Base-by-base conservation (phyloP, 768 basidiomycete genomes). In the Xerocomellus amylosporus region DNA sequence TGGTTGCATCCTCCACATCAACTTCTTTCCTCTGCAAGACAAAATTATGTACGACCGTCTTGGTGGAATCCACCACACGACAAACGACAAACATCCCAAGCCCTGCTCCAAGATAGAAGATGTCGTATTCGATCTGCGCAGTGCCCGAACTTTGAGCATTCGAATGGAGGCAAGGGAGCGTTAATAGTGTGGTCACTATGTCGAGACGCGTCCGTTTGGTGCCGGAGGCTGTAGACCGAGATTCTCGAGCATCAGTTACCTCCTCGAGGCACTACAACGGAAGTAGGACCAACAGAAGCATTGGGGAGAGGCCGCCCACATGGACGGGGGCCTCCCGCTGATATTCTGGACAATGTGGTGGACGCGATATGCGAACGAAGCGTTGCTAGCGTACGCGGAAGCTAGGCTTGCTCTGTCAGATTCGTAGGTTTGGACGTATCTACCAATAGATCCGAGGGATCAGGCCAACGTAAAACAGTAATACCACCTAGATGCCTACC, bases 341-440 rank as follows among this genome's bases (percentile, higher is more conserved):
- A 28, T 37, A 40, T 46, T 44, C 55, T 43, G 51, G 17, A 30
- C 24, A 13, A 51, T 37, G 41, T 52, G 46, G 39, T 70, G 62
- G 26, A 46, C 54, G 51, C 67, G 65, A 53, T 63, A 73, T 39
- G 62, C 64, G 24, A 73, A 72, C 39, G 67, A 68, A n/a, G 68
- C 68, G 8, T 59, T 58, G 34, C 60, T 52, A 43, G 62, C 63
- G 45, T 71, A 71, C 15, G 70, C 70, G 37, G 71, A 66, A 31
- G 70, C 70, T 46, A 71, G 70, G 49, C 61, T 65, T 41, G 64
- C 62, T 34, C 70, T 69, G 45, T 73, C 70, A 17, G 42, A 34
- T 49, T 71, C 70, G 47, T 71, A 71, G 4, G 56, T 70, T 53
- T 70, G 67, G 24, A 71, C 26, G 22, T 70, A 71, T 50, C 70